These are phyloP conservation scores for Cyclospora cayetanensis DNA, from an alignment of 169 alveolate genomes.

Conservation along the genomic window DNA sequence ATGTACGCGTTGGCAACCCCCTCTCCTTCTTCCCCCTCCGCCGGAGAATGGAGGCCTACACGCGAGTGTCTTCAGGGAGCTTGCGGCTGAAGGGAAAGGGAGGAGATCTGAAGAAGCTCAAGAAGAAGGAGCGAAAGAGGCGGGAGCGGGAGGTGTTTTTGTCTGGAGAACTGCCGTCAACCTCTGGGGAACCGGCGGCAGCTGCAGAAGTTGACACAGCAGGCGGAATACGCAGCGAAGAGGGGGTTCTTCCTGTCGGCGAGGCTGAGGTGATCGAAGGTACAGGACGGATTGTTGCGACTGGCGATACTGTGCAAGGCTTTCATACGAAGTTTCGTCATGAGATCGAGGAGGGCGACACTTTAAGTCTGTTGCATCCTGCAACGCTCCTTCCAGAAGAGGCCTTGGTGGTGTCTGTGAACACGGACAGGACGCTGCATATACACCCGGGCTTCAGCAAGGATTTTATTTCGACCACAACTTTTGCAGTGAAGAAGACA, in stretches of 20 bases:
- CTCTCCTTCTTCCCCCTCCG: no score
- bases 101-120: neutral
- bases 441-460: conserved; percentile 68
- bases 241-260: neutral
- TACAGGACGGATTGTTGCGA: conserved; percentile 74
- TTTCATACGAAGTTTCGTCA: conserved; percentile 77
- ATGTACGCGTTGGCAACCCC: no score
- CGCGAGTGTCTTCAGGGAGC: neutral
- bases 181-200: neutral
- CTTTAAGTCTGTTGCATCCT: conserved; percentile 73
- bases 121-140: conserved; percentile 30
- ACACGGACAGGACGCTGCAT: conserved; percentile 73
- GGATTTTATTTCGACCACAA: conserved; percentile 76
- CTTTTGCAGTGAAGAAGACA: conserved; percentile 38
- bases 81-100: conserved; percentile 38
- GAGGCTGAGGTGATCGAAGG: conserved; percentile 66
- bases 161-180: neutral
- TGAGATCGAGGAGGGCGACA: conserved; percentile 75
- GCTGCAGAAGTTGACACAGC: neutral
- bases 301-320: conserved; percentile 74
- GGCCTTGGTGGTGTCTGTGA: conserved; percentile 39
- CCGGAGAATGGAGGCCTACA: neutral
- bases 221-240: neutral
- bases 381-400: conserved; percentile 69
- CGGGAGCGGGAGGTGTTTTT: neutral